Conservation (phyloP, 352 stramenopile species). For the Phytophthora boehmeriae region DNA sequence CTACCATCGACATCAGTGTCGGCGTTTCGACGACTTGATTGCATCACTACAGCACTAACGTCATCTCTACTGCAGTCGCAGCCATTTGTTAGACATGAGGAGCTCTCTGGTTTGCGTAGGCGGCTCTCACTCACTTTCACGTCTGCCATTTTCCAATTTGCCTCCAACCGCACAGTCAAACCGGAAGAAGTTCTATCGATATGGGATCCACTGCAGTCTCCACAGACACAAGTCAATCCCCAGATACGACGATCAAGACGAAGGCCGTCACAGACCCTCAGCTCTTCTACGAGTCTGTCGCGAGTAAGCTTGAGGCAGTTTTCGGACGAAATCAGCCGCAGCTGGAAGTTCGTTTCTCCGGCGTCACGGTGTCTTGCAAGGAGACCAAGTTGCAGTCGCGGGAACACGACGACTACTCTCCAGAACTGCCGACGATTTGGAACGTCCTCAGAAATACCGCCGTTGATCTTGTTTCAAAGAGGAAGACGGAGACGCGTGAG, state of each 20-base stretch:
- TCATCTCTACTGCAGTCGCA: conserved; percentile 6
- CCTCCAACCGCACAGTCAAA: not conserved
- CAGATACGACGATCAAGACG: not conserved
- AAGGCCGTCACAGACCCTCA: not conserved
- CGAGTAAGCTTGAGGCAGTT: conserved; percentile 17
- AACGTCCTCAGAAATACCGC: conserved; percentile 9
- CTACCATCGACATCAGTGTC: conserved; percentile 11
- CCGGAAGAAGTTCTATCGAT: not conserved
- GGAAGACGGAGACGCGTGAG: conserved; percentile 1
- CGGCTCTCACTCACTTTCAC: too few species aligned
- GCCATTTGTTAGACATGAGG: not conserved
- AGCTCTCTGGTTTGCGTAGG: too few species aligned
- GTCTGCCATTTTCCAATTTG: conserved; percentile 9
- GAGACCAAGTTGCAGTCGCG: conserved; percentile 1
- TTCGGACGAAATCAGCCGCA: conserved; percentile 24
- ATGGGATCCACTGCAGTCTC: conserved; percentile 1
- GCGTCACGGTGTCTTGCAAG: conserved; percentile 17
- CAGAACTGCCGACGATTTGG: conserved; percentile 17
- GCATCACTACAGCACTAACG: conserved; percentile 11
- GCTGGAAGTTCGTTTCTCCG: conserved; percentile 34
- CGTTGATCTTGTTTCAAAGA: conserved; percentile 1
- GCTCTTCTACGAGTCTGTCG: conserved; percentile 13
- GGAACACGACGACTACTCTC: not conserved
- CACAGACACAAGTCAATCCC: not conserved
- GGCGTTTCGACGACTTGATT: conserved; percentile 9